phyloP scores from a whole-genome alignment of 2,329 filamentous ascomycete species.

The Mariannaea elegans region DNA sequence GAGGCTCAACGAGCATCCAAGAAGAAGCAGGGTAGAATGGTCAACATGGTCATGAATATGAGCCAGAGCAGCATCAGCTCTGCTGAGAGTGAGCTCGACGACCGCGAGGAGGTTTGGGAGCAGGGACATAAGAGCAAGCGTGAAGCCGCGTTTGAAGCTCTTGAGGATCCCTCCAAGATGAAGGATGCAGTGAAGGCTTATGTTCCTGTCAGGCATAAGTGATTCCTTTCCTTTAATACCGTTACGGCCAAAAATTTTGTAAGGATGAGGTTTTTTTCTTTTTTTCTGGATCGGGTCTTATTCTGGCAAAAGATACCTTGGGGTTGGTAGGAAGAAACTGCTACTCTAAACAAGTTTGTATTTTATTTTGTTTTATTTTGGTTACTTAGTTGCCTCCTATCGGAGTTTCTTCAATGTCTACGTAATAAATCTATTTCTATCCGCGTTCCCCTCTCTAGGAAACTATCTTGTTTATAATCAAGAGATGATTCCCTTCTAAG shows the following conservation, averaged over 20 bases:
- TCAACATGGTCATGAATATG: slow-evolving; percentile 66
- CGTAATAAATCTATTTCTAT: slow-evolving; percentile 9
- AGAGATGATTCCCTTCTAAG: not conserved
- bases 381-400: not conserved
- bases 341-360: not conserved
- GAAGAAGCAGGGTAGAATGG: slow-evolving; percentile 65
- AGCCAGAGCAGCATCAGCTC: slow-evolving; percentile 64
- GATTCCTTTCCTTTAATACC: slow-evolving; percentile 29
- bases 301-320: slow-evolving; percentile 32
- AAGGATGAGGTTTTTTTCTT: slow-evolving; percentile 15
- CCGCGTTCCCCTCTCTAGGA: not conserved
- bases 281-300: slow-evolving; percentile 15
- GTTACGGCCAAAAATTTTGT: slow-evolving; percentile 27
- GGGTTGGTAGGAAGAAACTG: slow-evolving; percentile 14
- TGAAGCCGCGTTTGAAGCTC: slow-evolving; percentile 59
- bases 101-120: slow-evolving; percentile 52
- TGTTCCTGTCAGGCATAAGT: slow-evolving; percentile 35
- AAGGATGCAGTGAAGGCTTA: slow-evolving; percentile 48
- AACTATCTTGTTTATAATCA: not conserved
- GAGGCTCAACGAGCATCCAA: slow-evolving; percentile 77
- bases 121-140: slow-evolving; percentile 58
- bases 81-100: slow-evolving; percentile 60
- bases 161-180: slow-evolving; percentile 59
- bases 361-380: slow-evolving; percentile 7
- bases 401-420: slow-evolving; percentile 6